Conservation (phyloP, 2,329 filamentous ascomycete species). For the Colletotrichum paranaense region DNA sequence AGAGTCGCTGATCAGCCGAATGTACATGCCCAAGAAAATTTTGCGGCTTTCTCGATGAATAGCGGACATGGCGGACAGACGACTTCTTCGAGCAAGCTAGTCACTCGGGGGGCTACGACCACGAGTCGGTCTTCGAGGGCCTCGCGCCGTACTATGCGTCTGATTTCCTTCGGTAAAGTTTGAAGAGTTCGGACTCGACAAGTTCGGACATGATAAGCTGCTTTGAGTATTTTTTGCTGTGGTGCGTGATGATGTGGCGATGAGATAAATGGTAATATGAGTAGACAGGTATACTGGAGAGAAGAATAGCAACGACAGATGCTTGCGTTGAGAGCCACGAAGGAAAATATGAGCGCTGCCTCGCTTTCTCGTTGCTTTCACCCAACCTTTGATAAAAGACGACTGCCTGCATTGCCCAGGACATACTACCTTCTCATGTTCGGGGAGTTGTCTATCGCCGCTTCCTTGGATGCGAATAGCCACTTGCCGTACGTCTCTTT, state of each 20-base stretch:
- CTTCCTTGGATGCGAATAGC: no score
- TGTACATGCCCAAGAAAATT: not conserved
- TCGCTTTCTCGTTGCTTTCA: not conserved
- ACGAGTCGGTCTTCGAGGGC: conserved; percentile 12
- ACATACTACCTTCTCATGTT: not conserved
- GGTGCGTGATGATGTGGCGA: not conserved
- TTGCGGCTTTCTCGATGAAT: conserved; percentile 18
- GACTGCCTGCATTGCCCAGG: no score
- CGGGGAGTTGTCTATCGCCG: no score
- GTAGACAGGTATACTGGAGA: not conserved
- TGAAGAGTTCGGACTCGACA: not conserved
- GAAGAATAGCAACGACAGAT: not conserved
- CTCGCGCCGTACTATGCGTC: not conserved
- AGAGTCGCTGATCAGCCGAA: not conserved
- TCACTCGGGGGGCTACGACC: not conserved
- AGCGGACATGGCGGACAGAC: not conserved
- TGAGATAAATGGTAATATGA: not conserved
- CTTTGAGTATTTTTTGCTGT: not conserved
- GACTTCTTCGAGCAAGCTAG: not conserved
- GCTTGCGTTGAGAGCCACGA: not conserved
- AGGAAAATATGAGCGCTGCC: not conserved
- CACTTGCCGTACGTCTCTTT: no score
- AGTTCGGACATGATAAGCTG: not conserved
- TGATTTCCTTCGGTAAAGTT: not conserved
- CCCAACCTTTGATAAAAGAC: no score